phyloP scores from a whole-genome alignment of 2,329 filamentous ascomycete species.

The Diaporthe longicolla region DNA sequence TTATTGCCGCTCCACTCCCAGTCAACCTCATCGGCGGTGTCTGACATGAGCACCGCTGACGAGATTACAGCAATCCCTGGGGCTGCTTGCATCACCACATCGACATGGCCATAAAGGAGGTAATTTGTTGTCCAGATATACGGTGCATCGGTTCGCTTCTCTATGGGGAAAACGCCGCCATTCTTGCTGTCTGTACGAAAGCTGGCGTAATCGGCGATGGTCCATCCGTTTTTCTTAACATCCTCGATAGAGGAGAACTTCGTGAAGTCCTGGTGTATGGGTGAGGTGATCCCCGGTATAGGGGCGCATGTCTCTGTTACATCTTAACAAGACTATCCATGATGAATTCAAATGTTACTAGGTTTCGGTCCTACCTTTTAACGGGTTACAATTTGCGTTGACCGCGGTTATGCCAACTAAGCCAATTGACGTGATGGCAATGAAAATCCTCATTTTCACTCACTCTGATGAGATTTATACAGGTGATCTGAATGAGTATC shows the following conservation, averaged over 20 bases:
- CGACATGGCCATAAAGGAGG: slow-evolving; percentile 24
- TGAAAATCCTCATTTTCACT: slow-evolving; percentile 11
- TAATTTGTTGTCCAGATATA: slow-evolving; percentile 33
- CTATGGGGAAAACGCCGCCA: slow-evolving; percentile 16
- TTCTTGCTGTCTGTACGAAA: slow-evolving; percentile 5
- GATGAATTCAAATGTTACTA: neutral
- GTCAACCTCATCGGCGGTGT: slow-evolving; percentile 25
- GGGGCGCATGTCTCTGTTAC: slow-evolving; percentile 13
- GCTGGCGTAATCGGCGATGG: slow-evolving; percentile 18
- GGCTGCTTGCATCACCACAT: slow-evolving; percentile 24
- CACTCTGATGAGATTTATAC: neutral
- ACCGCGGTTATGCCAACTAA: slow-evolving; percentile 10
- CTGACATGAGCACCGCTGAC: slow-evolving; percentile 4
- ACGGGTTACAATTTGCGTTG: slow-evolving; percentile 24
- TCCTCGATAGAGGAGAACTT: slow-evolving; percentile 4
- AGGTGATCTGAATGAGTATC: neutral
- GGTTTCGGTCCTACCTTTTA: neutral
- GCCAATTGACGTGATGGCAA: slow-evolving; percentile 7
- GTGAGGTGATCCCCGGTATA: slow-evolving; percentile 16
- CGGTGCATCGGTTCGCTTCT: slow-evolving; percentile 22
- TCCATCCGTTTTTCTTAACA: slow-evolving; percentile 17
- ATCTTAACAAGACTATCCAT: neutral
- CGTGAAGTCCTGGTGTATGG: slow-evolving; percentile 23
- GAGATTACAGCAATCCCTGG: slow-evolving; percentile 26
- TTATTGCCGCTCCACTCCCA: slow-evolving; percentile 31